These are phyloP conservation scores for Nicotiana noctiflora DNA, from an alignment of 257 asterid genomes.

Conservation along the genomic window DNA sequence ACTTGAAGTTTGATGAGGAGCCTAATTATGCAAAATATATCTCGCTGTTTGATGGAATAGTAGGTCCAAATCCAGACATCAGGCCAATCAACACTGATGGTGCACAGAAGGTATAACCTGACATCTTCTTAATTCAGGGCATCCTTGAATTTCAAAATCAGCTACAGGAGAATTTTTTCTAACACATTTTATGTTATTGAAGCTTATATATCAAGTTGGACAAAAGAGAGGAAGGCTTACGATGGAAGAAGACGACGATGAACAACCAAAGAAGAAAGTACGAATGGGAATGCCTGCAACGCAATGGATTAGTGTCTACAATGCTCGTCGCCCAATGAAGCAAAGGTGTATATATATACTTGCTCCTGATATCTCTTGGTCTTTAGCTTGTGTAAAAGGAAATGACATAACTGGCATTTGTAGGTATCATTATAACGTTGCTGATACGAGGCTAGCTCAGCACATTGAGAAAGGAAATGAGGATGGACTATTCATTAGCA, in stretches of 20 bases:
- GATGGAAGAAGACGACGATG: slow-evolving; percentile 41
- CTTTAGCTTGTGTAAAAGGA: slow-evolving; percentile 1
- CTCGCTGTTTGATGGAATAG: slow-evolving; percentile 46
- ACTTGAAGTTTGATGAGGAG: slow-evolving; percentile 51
- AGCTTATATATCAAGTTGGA: slow-evolving; percentile 49
- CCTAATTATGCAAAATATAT: slow-evolving; percentile 47
- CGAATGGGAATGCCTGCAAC: slow-evolving; percentile 55
- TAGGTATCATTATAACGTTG: slow-evolving; percentile 49
- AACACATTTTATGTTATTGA: slow-evolving; percentile 1
- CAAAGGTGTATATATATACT: slow-evolving; percentile 30
- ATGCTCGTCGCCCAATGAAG: slow-evolving; percentile 52
- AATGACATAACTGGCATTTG: slow-evolving; percentile 9
- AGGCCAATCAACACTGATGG: slow-evolving; percentile 57
- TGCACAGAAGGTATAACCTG: slow-evolving; percentile 40
- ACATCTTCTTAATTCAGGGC: background rate
- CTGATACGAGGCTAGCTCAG: slow-evolving; percentile 35
- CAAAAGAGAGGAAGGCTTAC: slow-evolving; percentile 44
- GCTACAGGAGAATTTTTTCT: slow-evolving; percentile 1
- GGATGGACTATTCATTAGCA: slow-evolving; percentile 41
- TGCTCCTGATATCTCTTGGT: background rate
- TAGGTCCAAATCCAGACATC: slow-evolving; percentile 44
- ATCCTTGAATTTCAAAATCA: background rate
- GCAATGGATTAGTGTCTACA: slow-evolving; percentile 55
- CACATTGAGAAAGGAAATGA: slow-evolving; percentile 47
- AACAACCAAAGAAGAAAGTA: slow-evolving; percentile 43